Percentiles rank a stretch among this genome's conserved stretches.
Evolutionary conservation across 2,329 filamentous ascomycete species (phyloP).

Genomic region (Aspergillus sp.): DNA sequence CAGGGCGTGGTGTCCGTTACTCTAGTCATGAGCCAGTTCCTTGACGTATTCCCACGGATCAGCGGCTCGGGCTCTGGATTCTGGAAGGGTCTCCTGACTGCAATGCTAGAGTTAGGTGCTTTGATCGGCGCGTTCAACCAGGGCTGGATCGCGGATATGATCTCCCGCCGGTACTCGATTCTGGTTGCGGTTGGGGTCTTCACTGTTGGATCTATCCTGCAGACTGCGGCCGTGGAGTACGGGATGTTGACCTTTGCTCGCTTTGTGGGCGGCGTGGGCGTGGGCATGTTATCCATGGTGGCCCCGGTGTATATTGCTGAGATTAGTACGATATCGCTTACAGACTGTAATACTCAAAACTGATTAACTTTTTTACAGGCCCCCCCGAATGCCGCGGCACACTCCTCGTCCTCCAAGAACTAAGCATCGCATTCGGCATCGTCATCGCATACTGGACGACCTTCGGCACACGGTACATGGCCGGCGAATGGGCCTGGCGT

Average conservation of each 20-base stretch:
- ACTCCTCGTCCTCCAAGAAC: not conserved
- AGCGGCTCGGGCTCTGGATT: conserved; percentile 32
- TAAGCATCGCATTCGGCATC: not conserved
- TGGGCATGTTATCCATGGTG: conserved; percentile 26
- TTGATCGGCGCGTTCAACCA: conserved; percentile 33
- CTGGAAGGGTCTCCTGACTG: conserved; percentile 25
- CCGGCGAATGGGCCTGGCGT: no score
- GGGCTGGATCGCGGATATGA: conserved; percentile 29
- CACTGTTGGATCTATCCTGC: conserved; percentile 29
- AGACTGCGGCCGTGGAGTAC: conserved; percentile 11
- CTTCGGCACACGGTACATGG: no score
- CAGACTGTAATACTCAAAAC: no score
- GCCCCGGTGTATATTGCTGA: not conserved
- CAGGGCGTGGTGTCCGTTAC: no score
- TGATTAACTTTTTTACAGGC: no score
- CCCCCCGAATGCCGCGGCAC: not conserved
- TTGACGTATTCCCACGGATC: conserved; percentile 34
- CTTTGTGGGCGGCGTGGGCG: conserved; percentile 28
- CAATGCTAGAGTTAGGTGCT: conserved; percentile 37
- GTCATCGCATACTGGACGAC: not conserved
- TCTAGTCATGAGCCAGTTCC: conserved; percentile 39
- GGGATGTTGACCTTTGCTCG: conserved; percentile 19
- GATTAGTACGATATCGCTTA: no score
- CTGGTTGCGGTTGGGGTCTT: conserved; percentile 36
- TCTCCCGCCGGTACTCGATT: conserved; percentile 35